Conservation (phyloP, 805 yeast genomes). For the Lipomyces spencermartinsiae region DNA sequence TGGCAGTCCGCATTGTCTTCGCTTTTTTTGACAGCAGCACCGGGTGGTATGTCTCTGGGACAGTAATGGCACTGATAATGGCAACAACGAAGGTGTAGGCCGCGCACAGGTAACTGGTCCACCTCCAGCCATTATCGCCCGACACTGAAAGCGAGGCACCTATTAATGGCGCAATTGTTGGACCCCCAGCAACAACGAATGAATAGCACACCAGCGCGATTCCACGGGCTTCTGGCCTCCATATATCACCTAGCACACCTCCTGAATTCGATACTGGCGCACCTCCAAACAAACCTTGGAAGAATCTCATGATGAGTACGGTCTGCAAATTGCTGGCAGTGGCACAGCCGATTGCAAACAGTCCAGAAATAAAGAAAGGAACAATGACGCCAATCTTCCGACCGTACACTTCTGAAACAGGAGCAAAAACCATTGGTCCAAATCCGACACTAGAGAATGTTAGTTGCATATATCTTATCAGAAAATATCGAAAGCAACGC, state of each 20-base stretch:
- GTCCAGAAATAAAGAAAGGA: slow-evolving; percentile 47
- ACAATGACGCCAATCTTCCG: slow-evolving; percentile 66
- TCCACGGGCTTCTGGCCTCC: slow-evolving; percentile 59
- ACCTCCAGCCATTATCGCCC: slow-evolving; percentile 61
- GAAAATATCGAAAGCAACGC: background rate
- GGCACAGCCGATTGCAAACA: slow-evolving; percentile 38
- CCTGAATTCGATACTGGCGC: slow-evolving; percentile 86
- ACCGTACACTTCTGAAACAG: slow-evolving; percentile 75
- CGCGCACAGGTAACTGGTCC: slow-evolving; percentile 84
- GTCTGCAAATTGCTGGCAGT: slow-evolving; percentile 59
- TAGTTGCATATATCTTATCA: background rate
- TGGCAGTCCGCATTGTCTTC: slow-evolving; percentile 63
- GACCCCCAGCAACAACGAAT: slow-evolving; percentile 54
- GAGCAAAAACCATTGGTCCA: slow-evolving; percentile 85
- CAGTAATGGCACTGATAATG: slow-evolving; percentile 50
- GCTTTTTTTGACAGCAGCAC: slow-evolving; percentile 53
- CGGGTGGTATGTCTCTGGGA: slow-evolving; percentile 56
- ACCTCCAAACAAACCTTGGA: slow-evolving; percentile 77
- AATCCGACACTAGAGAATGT: slow-evolving; percentile 57
- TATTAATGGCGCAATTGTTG: slow-evolving; percentile 56
- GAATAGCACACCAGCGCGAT: slow-evolving; percentile 58
- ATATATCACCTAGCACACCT: slow-evolving; percentile 75
- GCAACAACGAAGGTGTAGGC: slow-evolving; percentile 65
- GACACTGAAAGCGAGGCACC: slow-evolving; percentile 72
- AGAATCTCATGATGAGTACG: slow-evolving; percentile 72